Evolutionary conservation across 768 basidiomycete genomes (phyloP).

Genomic region (Mrakia gelida): DNA sequence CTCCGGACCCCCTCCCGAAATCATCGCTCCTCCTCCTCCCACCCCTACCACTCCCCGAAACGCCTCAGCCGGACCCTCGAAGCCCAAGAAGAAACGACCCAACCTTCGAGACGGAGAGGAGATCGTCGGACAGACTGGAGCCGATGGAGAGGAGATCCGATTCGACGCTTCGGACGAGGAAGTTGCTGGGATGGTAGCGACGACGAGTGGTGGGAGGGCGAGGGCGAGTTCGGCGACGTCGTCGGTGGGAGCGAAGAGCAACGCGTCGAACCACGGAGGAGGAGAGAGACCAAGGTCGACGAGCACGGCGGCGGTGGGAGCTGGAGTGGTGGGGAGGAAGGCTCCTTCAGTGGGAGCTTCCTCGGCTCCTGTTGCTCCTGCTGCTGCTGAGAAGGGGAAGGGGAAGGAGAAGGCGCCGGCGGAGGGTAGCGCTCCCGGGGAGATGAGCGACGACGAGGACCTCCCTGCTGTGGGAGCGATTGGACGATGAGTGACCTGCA

Average conservation of each 20-base stretch:
- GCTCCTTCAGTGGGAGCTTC: neutral
- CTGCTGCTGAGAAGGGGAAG: neutral
- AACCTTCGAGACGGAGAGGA: constrained; percentile 27
- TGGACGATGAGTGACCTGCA: neutral
- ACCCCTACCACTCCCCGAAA: neutral
- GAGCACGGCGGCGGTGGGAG: neutral
- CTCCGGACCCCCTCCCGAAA: constrained; percentile 25
- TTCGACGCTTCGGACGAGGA: neutral
- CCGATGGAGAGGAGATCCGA: constrained; percentile 18
- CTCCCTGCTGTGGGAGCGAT: neutral
- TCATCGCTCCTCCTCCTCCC: constrained; percentile 1
- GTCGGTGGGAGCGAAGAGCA: neutral
- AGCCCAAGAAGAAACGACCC: constrained; percentile 22
- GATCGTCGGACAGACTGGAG: constrained; percentile 21
- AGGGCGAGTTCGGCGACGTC: neutral
- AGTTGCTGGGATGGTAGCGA: neutral
- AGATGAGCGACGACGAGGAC: neutral
- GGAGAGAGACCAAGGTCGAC: neutral
- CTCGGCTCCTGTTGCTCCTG: neutral
- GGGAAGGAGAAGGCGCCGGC: neutral
- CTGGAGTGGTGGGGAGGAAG: neutral
- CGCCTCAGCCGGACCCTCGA: neutral
- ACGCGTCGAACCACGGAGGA: neutral
- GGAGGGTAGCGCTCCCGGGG: neutral
- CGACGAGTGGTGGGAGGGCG: no score